Base-by-base conservation (phyloP, 2,329 filamentous ascomycete species). In the Sarocladium kiliense region DNA sequence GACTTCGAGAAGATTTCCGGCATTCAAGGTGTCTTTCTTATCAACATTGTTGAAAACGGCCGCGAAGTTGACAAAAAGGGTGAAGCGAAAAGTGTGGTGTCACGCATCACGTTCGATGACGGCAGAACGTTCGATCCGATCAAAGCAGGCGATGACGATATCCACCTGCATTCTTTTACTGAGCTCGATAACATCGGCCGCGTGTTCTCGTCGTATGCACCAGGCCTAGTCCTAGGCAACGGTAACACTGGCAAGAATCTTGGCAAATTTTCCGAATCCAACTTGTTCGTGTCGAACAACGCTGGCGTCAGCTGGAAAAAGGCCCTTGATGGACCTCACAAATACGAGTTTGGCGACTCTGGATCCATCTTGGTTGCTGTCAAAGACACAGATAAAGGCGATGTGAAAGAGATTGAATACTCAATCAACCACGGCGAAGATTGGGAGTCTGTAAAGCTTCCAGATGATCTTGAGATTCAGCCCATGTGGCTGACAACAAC, bases 301-400 rank as follows among this genome's bases (percentile, higher is more conserved):
- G 93, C 92, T 19, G 94, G 94, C 39, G 73, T 90, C 58, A 92
- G 85, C 1, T 99, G 95, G 94, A 82, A 77, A 36, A 77, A 85
- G 65, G 82, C 86, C 0, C 78, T 89, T 4, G 77, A 91, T 16
- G 89, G 90, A 19, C 88, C 92, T 12, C 91, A 97, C 73, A 94
- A 95, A 68, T 99, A 96, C 70, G 92, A 97, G 66, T 95, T 97
- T 68, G 94, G 94, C 54, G 93, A 97, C 63, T 88, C 95, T 61
- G 94, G 94, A 1, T 91, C 91, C 16, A 82, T 99, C 19, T 76
- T 99, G 27, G 80, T 97, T 27, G 94, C 94, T 3, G 77, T 97
- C 36, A 79, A 82, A 59, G 89, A 96, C 63, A 89, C 87, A 1
- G 73, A 84, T 36, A 73, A 85, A 56, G 76, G 87, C 55, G 78